Evolutionary conservation across 495 filamentous ascomycete genomes (phyloP), one percentile per base, ranked within the genome.

Genomic region (Penicillium soppii): DNA sequence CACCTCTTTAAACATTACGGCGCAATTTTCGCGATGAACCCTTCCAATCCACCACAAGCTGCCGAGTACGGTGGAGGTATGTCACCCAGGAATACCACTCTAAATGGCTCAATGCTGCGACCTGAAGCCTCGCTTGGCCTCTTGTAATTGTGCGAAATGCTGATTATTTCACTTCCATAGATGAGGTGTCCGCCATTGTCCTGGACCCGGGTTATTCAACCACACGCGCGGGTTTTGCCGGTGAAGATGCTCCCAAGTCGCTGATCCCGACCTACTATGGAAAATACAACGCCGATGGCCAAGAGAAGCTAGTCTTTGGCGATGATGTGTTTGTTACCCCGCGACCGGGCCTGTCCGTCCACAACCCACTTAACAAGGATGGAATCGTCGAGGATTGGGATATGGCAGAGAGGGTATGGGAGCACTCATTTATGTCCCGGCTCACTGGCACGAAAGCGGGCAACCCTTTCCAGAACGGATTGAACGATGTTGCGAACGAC

Each of bases 361-460:
- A 83, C 65, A 97, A 97, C 67, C 90, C 92, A 53, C 92, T 96
- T 80, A 83, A 82, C 58, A 82, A 84, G 61, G 92, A 97, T 67
- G 91, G 92, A 54, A 81, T 89, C 23, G 95, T 97, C 42, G 89
- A 95, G 68, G 92, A 98, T 68, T 97, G 94, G 94, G 95, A 97
- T 52, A 85, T 85, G 47, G 94, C 91, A 19, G 83, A 88, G 44
- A 86, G 84, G 66, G 65, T 97, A 20, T 97, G 92, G 94, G 90
- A 96, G 64, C 91, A 82, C 69, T 86, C 82, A 53, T 89, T 89
- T 68, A 91, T 79, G 58, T 95, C 82, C 58, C 83, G 83, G 63
- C 82, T 87, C 56, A 92, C 79, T n/a, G 84, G 78, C 65, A 74
- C 69, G 53, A 86, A 76, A 72, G 81, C 71, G 51, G 73, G 76